These are phyloP conservation scores for Plasmodium billcollinsi DNA, from an alignment of 169 alveolate species.

Conservation along the genomic window DNA sequence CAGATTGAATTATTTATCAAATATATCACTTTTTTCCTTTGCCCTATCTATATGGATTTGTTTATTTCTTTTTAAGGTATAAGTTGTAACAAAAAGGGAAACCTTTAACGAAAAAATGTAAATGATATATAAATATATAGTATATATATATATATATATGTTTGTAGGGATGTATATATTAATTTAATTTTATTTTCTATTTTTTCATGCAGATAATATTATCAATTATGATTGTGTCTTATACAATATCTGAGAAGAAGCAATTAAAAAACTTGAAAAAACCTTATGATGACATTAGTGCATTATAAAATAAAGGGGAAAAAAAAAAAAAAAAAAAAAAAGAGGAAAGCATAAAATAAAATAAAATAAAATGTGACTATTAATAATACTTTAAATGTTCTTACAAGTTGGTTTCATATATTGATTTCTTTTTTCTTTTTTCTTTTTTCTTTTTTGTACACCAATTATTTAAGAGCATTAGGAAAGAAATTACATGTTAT, in stretches of 20 bases:
- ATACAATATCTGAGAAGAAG: constrained; percentile 65
- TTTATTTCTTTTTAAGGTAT: constrained; percentile 74
- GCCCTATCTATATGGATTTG: constrained; percentile 74
- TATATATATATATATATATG: not conserved
- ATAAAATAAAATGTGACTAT: too few species aligned
- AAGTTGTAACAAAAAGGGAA: too few species aligned
- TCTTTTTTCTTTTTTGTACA: too few species aligned
- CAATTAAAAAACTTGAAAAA: constrained; percentile 49
- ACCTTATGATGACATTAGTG: constrained; percentile 77
- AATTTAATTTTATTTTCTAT: not conserved
- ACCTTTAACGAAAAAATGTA: not conserved
- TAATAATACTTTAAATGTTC: too few species aligned
- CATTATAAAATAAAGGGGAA: constrained; percentile 10
- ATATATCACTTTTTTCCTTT: constrained; percentile 60
- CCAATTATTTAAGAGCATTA: too few species aligned
- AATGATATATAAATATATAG: not conserved
- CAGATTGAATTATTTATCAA: constrained; percentile 73
- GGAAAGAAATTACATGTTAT: too few species aligned
- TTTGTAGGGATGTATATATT: not conserved
- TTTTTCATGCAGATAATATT: constrained; percentile 33
- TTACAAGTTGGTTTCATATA: too few species aligned
- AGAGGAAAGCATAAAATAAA: not conserved
- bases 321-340: not conserved
- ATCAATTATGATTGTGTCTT: constrained; percentile 71
- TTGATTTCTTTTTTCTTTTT: too few species aligned